Evolutionary conservation across 1,284 basidiomycete species (phyloP), one percentile per base, ranked within the genome.

Genomic region (Bondarzewia mesenterica): DNA sequence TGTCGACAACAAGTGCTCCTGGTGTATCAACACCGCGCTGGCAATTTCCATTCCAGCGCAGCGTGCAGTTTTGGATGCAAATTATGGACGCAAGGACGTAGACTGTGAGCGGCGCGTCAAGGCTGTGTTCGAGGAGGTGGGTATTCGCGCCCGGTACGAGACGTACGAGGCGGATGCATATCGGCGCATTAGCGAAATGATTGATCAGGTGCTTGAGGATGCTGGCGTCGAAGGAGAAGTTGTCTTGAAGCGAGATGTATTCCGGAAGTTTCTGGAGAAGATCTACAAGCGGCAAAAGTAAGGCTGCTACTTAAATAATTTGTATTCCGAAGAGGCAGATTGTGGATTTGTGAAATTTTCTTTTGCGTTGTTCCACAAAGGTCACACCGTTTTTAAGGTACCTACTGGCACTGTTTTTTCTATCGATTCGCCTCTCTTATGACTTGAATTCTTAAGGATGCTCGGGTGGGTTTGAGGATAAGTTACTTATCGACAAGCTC

Each of bases 1-100:
- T 60, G 69, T 96, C 50, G 95, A 98, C 71, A 97, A 97, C 82
- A 99, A 99, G 72, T 99, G 95, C 72, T 90, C 88, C 38, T 99
- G 95, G 96, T 87, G 88, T 62, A 75, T 98, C 67, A 98, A 97
- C 69, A 84, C 82, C 18, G 94, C 93, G 26, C 77, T 99, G 52
- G 71, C 75, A 15, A 59, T 73, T 44, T 80, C 75, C 4, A 70
- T 66, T 2, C 68, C 76, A 1, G 70, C 60, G 63, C 91, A 77
- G 74, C 80, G 69, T 27, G 63, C 63, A 38, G 60, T 81, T 55
- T 78, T 75, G 26, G 78, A 93, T 56, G 82, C 77, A 35, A 91
- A 93, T 69, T 99, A 99, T 63, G 96, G 95, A 5, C 73, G 78
- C 52, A 97, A 96, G 70, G 74, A 85, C 58, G 54, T 77, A 25